Evolutionary conservation across 2,329 filamentous ascomycete species (phyloP).

Genomic region (Lachnellula subtilissima): DNA sequence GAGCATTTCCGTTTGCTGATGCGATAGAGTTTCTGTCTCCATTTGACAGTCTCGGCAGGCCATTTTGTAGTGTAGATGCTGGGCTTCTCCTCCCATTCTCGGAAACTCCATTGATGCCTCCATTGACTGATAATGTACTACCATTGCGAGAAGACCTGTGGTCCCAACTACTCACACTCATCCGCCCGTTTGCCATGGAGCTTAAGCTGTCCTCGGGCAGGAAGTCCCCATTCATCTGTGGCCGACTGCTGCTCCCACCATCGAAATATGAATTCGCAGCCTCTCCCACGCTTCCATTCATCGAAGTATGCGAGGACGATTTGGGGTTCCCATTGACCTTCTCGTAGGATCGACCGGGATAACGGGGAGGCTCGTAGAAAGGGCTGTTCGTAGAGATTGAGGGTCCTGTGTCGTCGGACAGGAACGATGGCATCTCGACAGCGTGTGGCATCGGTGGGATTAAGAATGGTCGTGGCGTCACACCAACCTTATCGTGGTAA

Average conservation of each 20-base stretch:
- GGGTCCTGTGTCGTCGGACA: conserved; percentile 38
- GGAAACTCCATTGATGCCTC: conserved; percentile 19
- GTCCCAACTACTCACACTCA: conserved; percentile 39
- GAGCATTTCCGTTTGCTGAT: conserved; percentile 26
- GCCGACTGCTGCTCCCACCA: conserved; percentile 13
- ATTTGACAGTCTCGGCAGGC: conserved; percentile 19
- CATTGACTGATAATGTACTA: conserved; percentile 29
- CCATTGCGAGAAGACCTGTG: conserved; percentile 28
- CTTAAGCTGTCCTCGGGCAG: conserved; percentile 49
- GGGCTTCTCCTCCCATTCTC: conserved; percentile 31
- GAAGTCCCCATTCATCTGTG: conserved; percentile 27
- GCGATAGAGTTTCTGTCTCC: conserved; percentile 26
- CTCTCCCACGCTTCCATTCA: conserved; percentile 33
- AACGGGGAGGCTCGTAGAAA: conserved; percentile 33
- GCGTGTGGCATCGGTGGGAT: conserved; percentile 36
- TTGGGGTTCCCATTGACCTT: conserved; percentile 31
- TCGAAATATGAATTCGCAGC: conserved; percentile 30
- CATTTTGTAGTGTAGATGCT: conserved; percentile 20
- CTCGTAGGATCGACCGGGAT: conserved; percentile 31
- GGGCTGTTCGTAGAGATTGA: conserved; percentile 26
- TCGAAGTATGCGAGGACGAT: conserved; percentile 25
- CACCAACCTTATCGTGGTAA: conserved; percentile 21
- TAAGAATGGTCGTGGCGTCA: conserved; percentile 20
- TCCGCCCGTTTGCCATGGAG: conserved; percentile 53
- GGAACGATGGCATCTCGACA: conserved; percentile 47